Base-by-base conservation (phyloP, 75 land plant species). In the Sequoiadendron giganteum region DNA sequence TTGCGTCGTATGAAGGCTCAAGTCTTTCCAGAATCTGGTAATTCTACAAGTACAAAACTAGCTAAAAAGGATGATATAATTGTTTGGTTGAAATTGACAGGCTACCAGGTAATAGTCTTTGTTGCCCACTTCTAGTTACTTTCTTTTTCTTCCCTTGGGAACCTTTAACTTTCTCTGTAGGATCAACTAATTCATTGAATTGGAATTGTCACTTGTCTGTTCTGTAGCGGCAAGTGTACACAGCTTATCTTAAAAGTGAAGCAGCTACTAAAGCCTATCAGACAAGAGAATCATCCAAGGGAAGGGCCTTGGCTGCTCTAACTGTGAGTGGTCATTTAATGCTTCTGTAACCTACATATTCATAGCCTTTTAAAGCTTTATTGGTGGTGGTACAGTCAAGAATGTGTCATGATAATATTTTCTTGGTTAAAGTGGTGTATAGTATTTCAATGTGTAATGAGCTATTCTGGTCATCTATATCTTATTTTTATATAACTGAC, bases 51-150 rank as follows among this genome's bases (percentile, higher is more conserved):
- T 85, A 88, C 89, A 10, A 90, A 91, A 87, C 92, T 98, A 76
- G 92, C 99, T n/a, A 91, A 90, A 84, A 98, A 98, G 90, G 93
- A 92, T 90, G 99, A 98, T 92, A 91, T 98, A 0, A 98, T 98
- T 89, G 96, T 97, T 15, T 98, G 99, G 99, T 90, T 98, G 79
- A 93, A 90, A 85, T 89, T 97, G 52, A 93, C 99, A 32, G 39
- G 81, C 40, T 88, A 90, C 61, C 99, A 98, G 99, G 99, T 97
- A 68, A 3, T 70, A 72, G 18, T 61, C 10, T 34, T 82, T 82
- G 34, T 45, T 82, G 0, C n/a, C 5, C 10, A 47, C 43, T 48
- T 16, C 36, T 65, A 10, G 19, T 76, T 78, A 43, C 16, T 87
- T 28, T 61, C 10, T 40, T 21, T 81, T 83, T 40, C 15, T 49